Conservation (phyloP, 768 basidiomycete genomes). For the Coprinopsis cinerea region DNA sequence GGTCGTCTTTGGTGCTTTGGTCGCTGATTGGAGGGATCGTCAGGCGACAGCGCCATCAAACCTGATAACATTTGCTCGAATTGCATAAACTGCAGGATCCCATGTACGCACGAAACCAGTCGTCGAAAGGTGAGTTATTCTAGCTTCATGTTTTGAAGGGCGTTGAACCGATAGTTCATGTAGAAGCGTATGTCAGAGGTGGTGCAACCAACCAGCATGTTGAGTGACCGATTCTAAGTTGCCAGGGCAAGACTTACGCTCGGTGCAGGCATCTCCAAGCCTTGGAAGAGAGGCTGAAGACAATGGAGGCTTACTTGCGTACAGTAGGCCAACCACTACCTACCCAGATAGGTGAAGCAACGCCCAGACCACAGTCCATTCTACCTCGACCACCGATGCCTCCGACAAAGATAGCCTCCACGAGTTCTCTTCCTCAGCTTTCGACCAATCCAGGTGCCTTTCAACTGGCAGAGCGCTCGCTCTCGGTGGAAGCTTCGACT, state of each 20-base stretch:
- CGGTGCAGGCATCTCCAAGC: neutral
- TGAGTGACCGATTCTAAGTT: neutral
- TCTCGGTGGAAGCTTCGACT: neutral
- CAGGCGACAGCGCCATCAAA: neutral
- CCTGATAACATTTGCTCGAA: conserved; percentile 1
- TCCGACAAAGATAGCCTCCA: neutral
- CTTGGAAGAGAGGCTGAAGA: conserved; percentile 1
- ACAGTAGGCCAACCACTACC: neutral
- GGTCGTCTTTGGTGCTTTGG: neutral
- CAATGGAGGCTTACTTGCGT: conserved; percentile 3
- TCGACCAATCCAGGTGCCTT: neutral
- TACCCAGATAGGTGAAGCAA: no score
- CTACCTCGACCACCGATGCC: neutral
- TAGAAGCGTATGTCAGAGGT: neutral
- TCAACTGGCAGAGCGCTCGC: neutral
- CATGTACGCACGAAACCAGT: conserved; percentile 1
- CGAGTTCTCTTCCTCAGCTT: neutral
- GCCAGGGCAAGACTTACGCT: neutral
- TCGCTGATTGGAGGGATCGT: neutral
- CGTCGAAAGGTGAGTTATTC: neutral
- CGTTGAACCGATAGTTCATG: no score
- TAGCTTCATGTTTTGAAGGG: no score
- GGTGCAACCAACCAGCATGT: neutral
- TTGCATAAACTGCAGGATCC: conserved; percentile 1
- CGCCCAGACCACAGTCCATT: neutral